Conservation (phyloP, 305 asterid species). For the Solanum hybrid region DNA sequence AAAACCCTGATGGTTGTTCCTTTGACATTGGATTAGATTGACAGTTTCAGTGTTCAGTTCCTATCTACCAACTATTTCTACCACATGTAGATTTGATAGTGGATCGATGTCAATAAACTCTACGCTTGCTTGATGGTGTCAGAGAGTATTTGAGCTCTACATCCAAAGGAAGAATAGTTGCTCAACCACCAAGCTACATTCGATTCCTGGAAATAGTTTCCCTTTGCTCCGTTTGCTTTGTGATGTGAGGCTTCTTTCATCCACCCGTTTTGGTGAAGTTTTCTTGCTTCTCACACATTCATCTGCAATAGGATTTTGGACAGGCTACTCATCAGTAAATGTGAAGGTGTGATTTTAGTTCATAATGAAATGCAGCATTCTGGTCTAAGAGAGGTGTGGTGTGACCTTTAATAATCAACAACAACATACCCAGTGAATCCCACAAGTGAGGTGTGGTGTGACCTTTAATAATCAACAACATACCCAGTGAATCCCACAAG, state of each 20-base stretch:
- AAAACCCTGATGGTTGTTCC: neutral
- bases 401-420: neutral
- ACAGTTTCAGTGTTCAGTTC: neutral
- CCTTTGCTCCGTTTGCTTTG: neutral
- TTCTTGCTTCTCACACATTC: conserved; percentile 1
- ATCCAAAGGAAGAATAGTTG: neutral
- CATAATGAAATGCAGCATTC: neutral
- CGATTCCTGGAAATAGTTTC: neutral
- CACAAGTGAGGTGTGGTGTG: neutral
- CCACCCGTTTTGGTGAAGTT: conserved; percentile 1
- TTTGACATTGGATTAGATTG: neutral
- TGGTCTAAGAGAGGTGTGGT: neutral
- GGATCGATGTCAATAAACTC: neutral
- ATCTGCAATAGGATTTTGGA: neutral
- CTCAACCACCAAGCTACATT: neutral
- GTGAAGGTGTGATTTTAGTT: neutral
- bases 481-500: too few relatives aligned
- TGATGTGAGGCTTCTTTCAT: conserved; percentile 9
- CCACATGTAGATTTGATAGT: neutral
- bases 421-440: too few relatives aligned
- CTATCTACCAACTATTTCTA: neutral
- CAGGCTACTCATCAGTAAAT: neutral
- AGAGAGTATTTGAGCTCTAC: neutral
- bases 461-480: neutral
- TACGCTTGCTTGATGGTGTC: neutral